Conservation (phyloP, 352 stramenopile species). For the Globisporangium spinosum region DNA sequence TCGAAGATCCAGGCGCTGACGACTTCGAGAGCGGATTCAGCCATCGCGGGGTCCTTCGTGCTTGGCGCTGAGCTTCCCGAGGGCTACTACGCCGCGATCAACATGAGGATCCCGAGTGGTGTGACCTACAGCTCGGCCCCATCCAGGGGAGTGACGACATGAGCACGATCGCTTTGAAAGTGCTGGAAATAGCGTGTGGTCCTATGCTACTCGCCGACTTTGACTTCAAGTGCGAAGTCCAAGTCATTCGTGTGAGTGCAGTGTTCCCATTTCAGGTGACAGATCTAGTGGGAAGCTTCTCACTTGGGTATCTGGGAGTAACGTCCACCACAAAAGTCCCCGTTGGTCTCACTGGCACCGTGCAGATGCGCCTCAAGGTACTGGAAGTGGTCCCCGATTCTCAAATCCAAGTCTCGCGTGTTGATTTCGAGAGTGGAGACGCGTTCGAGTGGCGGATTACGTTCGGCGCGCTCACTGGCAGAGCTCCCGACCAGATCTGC, state of each 20-base stretch:
- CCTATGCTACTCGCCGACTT: background rate
- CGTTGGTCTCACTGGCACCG: constrained; percentile 3
- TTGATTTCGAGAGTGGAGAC: constrained; percentile 1
- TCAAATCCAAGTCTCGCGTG: constrained; percentile 17
- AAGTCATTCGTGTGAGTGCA: constrained; percentile 12
- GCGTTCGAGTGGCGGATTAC: constrained; percentile 22
- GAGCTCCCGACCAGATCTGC: background rate
- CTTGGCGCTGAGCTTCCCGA: background rate
- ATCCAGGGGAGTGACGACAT: constrained; percentile 9
- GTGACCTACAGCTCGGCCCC: constrained; percentile 8
- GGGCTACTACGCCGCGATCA: constrained; percentile 12
- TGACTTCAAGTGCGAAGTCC: constrained; percentile 5
- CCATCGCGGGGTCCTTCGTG: constrained; percentile 9
- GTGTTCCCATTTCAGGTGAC: constrained; percentile 8
- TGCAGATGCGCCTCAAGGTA: constrained; percentile 14
- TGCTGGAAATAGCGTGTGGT: constrained; percentile 12
- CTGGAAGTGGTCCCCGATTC: constrained; percentile 14
- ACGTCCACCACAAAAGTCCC: background rate
- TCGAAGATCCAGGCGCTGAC: constrained; percentile 12
- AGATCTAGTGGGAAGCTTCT: constrained; percentile 10
- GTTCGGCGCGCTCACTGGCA: constrained; percentile 10
- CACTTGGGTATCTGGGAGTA: background rate
- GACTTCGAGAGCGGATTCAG: constrained; percentile 4
- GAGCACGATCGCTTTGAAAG: constrained; percentile 2
- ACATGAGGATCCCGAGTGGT: background rate